Conservation (phyloP, 345 rosid genomes). For the Tarenaya hassleriana region DNA sequence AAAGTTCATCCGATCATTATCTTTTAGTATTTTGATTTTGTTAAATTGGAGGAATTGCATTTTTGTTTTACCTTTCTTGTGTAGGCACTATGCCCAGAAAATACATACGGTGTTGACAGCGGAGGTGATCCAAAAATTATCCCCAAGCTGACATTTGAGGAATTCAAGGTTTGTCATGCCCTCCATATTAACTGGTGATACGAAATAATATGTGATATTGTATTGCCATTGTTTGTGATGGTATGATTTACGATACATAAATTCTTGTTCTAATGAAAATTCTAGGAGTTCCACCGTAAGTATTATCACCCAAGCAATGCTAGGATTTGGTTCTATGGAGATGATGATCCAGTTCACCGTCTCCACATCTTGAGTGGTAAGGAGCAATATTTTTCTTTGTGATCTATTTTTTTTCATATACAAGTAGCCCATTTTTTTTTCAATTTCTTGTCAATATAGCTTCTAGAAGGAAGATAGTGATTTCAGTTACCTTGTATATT, state of each 20-base stretch:
- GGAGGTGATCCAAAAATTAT: conserved; percentile 94
- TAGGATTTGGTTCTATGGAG: conserved; percentile 96
- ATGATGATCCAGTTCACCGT: conserved; percentile 83
- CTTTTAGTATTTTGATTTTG: conserved; percentile 11
- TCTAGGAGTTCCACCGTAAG: conserved; percentile 84
- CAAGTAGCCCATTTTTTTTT: neutral
- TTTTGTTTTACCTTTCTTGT: conserved; percentile 10
- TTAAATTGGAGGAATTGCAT: neutral
- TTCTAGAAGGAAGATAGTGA: no score
- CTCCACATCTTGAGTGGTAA: conserved; percentile 80
- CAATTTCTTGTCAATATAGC: neutral
- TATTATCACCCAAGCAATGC: conserved; percentile 95
- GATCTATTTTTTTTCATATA: neutral
- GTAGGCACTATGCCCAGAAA: conserved; percentile 88
- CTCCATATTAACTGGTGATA: neutral
- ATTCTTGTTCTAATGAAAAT: conserved; percentile 15
- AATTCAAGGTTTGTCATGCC: conserved; percentile 51
- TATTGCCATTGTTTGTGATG: neutral
- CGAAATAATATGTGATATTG: conserved; percentile 11
- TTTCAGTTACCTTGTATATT: no score
- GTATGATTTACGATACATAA: conserved; percentile 13
- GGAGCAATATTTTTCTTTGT: conserved; percentile 12
- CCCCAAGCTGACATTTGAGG: conserved; percentile 79
- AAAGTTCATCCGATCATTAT: conserved; percentile 3
- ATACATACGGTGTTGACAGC: conserved; percentile 95